A percentile compares a stretch with the other conserved stretches of the same genome.
Conservation (phyloP, 768 basidiomycete genomes). For the Leccinum disarticulatum region DNA sequence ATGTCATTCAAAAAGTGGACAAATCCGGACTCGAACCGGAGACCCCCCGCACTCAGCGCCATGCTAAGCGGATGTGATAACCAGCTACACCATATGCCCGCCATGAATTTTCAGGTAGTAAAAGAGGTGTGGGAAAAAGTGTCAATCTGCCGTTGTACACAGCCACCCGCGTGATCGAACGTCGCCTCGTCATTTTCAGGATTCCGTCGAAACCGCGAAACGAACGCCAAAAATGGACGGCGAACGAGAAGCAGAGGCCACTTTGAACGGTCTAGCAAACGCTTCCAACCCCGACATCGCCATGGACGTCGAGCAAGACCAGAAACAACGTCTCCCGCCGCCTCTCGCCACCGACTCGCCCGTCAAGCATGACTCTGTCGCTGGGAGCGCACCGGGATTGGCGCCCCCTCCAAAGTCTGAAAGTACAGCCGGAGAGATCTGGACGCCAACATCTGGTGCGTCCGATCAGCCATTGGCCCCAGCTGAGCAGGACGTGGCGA, state of each 20-base stretch:
- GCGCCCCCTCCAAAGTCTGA: constrained; percentile 11
- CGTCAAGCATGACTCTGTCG: constrained; percentile 4
- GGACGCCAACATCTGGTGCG: constrained; percentile 7
- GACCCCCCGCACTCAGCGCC: constrained; percentile 37
- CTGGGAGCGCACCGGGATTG: neutral
- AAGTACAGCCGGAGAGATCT: constrained; percentile 6
- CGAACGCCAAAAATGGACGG: constrained; percentile 24
- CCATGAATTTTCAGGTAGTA: neutral
- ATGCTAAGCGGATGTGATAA: constrained; percentile 43
- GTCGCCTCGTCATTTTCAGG: constrained; percentile 27
- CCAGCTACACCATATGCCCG: constrained; percentile 40
- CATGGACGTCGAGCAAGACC: constrained; percentile 26
- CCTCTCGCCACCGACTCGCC: neutral
- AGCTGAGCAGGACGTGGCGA: constrained; percentile 24
- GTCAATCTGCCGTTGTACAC: constrained; percentile 6
- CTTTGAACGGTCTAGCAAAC: neutral
- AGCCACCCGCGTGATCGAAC: constrained; percentile 30
- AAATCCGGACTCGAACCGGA: constrained; percentile 42
- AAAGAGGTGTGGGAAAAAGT: constrained; percentile 8
- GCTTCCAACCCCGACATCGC: constrained; percentile 3
- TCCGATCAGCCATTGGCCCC: constrained; percentile 25
- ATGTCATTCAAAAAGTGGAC: constrained; percentile 28
- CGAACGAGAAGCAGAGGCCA: constrained; percentile 14
- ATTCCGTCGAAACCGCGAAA: constrained; percentile 17
- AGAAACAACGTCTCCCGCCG: constrained; percentile 5